Evolutionary conservation across 371 early-diverging fungal species (phyloP).

Genomic region (Syncephalis plumigaleata): DNA sequence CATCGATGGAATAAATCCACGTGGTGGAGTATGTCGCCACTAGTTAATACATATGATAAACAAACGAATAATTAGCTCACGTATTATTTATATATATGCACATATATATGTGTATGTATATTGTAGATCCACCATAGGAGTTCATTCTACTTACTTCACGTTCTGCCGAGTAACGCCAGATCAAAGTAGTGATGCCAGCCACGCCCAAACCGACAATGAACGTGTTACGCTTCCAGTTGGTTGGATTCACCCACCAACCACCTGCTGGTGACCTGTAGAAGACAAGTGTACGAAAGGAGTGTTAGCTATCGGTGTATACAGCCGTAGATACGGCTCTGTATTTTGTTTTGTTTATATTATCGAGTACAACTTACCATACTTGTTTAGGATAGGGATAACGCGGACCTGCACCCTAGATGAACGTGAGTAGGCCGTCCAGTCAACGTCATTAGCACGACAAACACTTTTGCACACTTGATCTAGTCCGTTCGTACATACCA

Average conservation of each 20-base stretch:
- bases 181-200: neutral
- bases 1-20: slow-evolving; percentile 9
- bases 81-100: too few relatives aligned
- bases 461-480: too few relatives aligned
- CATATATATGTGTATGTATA: too few relatives aligned
- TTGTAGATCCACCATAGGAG: too few relatives aligned
- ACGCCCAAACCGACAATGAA: slow-evolving; percentile 3
- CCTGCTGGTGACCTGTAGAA: slow-evolving; percentile 3
- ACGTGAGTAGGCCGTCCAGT: too few relatives aligned
- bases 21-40: slow-evolving; percentile 6
- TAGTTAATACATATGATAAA: neutral
- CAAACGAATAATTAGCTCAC: too few relatives aligned
- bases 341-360: too few relatives aligned
- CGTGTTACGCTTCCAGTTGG: slow-evolving; percentile 9
- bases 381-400: slow-evolving; percentile 10
- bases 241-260: slow-evolving; percentile 9
- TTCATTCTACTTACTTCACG: slow-evolving; percentile 4
- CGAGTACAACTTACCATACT: slow-evolving; percentile 10
- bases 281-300: too few relatives aligned
- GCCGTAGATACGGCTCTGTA: too few relatives aligned
- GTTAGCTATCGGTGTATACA: too few relatives aligned
- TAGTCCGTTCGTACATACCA: too few relatives aligned
- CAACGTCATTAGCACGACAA: too few relatives aligned
- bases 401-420: slow-evolving; percentile 14
- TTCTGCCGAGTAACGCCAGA: slow-evolving; percentile 5